A percentile compares a stretch with the other conserved stretches of the same genome.
These are phyloP conservation scores for Fusarium albosuccineum DNA, from an alignment of 2,329 filamentous ascomycete genomes.

Conservation along the genomic window DNA sequence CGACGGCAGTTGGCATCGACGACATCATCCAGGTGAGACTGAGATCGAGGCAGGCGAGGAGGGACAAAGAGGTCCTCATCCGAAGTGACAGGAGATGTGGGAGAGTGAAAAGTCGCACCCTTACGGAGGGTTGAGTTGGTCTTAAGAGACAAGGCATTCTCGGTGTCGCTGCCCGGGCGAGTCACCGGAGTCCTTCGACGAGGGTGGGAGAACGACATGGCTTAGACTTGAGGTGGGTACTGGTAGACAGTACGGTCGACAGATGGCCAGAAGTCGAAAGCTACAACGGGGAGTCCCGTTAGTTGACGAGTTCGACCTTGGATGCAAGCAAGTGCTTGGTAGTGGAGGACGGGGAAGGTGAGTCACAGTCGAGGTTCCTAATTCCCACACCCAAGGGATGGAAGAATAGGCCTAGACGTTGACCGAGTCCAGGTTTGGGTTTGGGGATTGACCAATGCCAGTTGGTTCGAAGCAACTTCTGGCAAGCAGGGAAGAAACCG, in stretches of 20 bases:
- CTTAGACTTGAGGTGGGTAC: conserved; percentile 54
- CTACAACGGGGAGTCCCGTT: conserved; percentile 47
- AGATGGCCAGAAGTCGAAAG: conserved; percentile 49
- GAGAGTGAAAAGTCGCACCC: conserved; percentile 76
- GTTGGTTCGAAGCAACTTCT: conserved; percentile 24
- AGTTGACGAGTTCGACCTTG: conserved; percentile 45
- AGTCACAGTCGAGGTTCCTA: conserved; percentile 51
- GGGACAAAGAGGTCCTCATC: conserved; percentile 60
- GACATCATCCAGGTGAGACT: conserved; percentile 78
- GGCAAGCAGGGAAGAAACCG: conserved; percentile 13
- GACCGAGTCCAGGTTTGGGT: conserved; percentile 38
- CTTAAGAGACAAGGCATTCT: conserved; percentile 52
- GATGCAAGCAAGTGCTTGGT: conserved; percentile 43
- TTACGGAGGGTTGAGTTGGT: conserved; percentile 70
- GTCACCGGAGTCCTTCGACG: conserved; percentile 61
- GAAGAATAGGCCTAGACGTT: conserved; percentile 39
- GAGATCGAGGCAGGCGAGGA: conserved; percentile 73
- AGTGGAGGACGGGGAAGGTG: conserved; percentile 46
- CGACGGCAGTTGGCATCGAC: conserved; percentile 77
- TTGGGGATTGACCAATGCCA: conserved; percentile 41
- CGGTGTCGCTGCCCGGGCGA: conserved; percentile 52
- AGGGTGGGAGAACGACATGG: conserved; percentile 64
- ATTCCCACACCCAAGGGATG: conserved; percentile 42
- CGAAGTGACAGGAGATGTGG: conserved; percentile 57
- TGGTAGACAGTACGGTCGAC: conserved; percentile 42